phyloP scores from a whole-genome alignment of 2,329 filamentous ascomycete genomes.

The Parafenestella ontariensis region DNA sequence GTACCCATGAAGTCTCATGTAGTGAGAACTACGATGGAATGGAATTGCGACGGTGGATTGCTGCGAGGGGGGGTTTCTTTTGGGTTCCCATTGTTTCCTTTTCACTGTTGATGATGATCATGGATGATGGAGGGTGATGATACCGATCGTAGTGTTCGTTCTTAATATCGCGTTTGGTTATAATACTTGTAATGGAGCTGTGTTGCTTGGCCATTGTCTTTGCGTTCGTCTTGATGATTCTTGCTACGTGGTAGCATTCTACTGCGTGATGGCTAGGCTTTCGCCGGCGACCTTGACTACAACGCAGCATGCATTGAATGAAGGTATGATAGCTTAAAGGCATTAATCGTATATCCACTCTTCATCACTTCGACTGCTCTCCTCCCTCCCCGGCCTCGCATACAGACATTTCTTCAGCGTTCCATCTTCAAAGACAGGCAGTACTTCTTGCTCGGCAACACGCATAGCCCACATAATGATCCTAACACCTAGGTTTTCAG shows the following conservation, averaged over 20 bases:
- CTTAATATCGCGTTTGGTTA: neutral
- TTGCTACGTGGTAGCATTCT: too few species aligned
- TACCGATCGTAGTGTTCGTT: neutral
- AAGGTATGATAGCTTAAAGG: too few species aligned
- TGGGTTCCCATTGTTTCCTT: neutral
- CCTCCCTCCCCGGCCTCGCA: slow-evolving; percentile 1
- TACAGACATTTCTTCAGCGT: slow-evolving; percentile 17
- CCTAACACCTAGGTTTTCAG: slow-evolving; percentile 24
- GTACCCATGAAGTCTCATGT: too few species aligned
- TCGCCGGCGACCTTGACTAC: too few species aligned
- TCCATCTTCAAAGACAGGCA: slow-evolving; percentile 11
- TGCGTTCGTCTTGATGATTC: too few species aligned
- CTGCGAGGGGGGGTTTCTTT: neutral
- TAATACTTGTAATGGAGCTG: neutral
- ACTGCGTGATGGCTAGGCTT: too few species aligned
- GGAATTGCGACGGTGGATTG: neutral
- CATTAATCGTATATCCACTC: slow-evolving; percentile 18
- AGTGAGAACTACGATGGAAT: neutral
- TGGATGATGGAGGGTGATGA: neutral
- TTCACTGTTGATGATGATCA: neutral
- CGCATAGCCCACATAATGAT: slow-evolving; percentile 34
- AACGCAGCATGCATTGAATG: too few species aligned
- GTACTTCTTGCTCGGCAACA: slow-evolving; percentile 24
- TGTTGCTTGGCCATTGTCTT: too few species aligned
- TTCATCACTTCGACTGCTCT: neutral